A percentile compares a stretch with the other conserved stretches of the same genome.
Conservation (phyloP, 2,329 filamentous ascomycete species). For the Calonectria pseudoturangicola region DNA sequence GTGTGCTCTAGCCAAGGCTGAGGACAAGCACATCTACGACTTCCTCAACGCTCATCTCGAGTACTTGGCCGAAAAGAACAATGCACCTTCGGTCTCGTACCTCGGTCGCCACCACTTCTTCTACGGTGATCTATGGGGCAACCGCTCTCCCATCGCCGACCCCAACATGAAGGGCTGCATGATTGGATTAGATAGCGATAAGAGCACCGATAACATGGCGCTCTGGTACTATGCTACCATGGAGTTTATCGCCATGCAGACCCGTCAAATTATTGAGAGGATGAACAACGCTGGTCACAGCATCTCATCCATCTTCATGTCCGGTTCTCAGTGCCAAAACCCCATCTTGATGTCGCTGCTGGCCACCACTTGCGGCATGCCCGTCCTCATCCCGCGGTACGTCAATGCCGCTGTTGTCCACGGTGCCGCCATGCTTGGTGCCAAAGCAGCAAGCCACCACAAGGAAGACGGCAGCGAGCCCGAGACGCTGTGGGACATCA, state of each 20-base stretch:
- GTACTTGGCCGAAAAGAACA: slow-evolving; percentile 80
- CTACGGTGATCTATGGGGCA: slow-evolving; percentile 98
- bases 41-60: slow-evolving; percentile 92
- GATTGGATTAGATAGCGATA: slow-evolving; percentile 91
- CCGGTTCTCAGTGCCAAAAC: slow-evolving; percentile 97
- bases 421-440: slow-evolving; percentile 98
- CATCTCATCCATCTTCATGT: slow-evolving; percentile 98
- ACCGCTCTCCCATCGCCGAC: slow-evolving; percentile 94
- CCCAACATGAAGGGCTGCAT: slow-evolving; percentile 93
- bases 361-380: slow-evolving; percentile 92
- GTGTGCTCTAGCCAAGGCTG: slow-evolving; percentile 84
- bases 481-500: slow-evolving; percentile 95
- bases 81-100: slow-evolving; percentile 87
- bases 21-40: slow-evolving; percentile 93
- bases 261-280: slow-evolving; percentile 92
- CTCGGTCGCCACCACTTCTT: slow-evolving; percentile 97
- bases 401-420: slow-evolving; percentile 97
- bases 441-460: slow-evolving; percentile 93
- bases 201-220: slow-evolving; percentile 89
- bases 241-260: slow-evolving; percentile 99
- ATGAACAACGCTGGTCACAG: slow-evolving; percentile 95
- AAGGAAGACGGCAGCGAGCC: slow-evolving; percentile 80
- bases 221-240: slow-evolving; percentile 96
- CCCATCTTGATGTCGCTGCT: slow-evolving; percentile 92
- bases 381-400: slow-evolving; percentile 93